Percentiles rank a stretch among this genome's conserved stretches.
Conservation (phyloP, 2,329 filamentous ascomycete genomes). For the Elsinoe ampelina region DNA sequence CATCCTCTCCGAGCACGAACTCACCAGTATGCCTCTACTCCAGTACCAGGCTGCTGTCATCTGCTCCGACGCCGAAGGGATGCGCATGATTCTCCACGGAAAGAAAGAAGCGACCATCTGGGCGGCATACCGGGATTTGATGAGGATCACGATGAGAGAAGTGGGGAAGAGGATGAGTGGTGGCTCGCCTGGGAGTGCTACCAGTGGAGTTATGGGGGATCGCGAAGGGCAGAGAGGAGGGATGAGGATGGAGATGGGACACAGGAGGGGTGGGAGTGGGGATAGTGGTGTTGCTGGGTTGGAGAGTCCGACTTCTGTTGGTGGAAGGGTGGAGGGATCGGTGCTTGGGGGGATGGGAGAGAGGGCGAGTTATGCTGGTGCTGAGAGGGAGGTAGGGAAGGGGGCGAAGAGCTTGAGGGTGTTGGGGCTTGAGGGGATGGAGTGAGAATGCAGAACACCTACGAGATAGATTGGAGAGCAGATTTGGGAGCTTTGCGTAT, state of each 20-base stretch:
- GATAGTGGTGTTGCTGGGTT: neutral
- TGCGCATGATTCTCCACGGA: neutral
- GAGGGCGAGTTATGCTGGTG: neutral
- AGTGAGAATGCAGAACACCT: no score
- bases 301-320: neutral
- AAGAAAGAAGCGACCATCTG: constrained; percentile 7
- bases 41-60: constrained; percentile 3
- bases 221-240: neutral
- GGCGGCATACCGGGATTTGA: constrained; percentile 3
- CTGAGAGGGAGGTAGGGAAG: neutral
- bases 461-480: no score
- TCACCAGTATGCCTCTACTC: neutral
- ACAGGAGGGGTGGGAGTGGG: neutral
- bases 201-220: neutral
- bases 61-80: neutral
- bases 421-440: neutral
- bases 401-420: constrained; percentile 9
- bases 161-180: neutral
- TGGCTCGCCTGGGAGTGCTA: neutral
- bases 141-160: constrained; percentile 8
- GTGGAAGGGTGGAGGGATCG: neutral
- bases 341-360: neutral
- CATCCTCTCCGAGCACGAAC: constrained; percentile 6
- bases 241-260: neutral
- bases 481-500: no score